Base-by-base conservation (phyloP, 1,284 basidiomycete genomes). In the Cryptococcus maquisensis region DNA sequence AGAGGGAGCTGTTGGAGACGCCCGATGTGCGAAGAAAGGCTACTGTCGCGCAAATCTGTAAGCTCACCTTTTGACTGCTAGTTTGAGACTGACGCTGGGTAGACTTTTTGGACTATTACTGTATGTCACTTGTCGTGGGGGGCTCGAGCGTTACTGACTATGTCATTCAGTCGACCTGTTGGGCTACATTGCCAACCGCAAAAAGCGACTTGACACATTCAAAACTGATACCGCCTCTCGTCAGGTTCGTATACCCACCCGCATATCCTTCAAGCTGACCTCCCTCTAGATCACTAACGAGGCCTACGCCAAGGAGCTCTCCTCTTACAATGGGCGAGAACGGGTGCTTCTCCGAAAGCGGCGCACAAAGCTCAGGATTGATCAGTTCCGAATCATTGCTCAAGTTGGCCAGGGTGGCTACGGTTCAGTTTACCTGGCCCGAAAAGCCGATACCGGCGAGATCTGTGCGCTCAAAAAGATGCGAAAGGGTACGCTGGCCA, bases 321-420 rank as follows among this genome's bases (percentile, higher is more conserved):
- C 86, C 66, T 91, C 89, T 0, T 96, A 97, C 76, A 87, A 85
- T 63, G 92, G 91, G 1, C 83, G 92, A 38, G 93, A 97, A 76
- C 87, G 93, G 35, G 91, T 93, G 3, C 72, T 95, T 3, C 81
- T 97, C n/a, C 82, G 93, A 51, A 86, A 89, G 63, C 83, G 93
- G 20, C 82, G 91, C 42, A 86, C 89, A 18, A 94, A 95, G 75
- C 80, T 95, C 50, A 82, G 84, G 58, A 83, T 96, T 38, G 87
- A 96, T 56, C 87, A 93, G 70, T 96, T 95, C 74, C 75, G 94
- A 68, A 95, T 96, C 73, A 93, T 97, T 63, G 90, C 91, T 1
- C 94, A 97, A 66, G 90, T 97, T 48, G 93, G 94, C 2, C 94
- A 97, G 78, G 94, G 93, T 20, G 93, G 93, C 2, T 97, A 96